These are phyloP conservation scores for Ampelocalamus luodianensis DNA, from an alignment of 176 grass and related monocot species.

Conservation along the genomic window DNA sequence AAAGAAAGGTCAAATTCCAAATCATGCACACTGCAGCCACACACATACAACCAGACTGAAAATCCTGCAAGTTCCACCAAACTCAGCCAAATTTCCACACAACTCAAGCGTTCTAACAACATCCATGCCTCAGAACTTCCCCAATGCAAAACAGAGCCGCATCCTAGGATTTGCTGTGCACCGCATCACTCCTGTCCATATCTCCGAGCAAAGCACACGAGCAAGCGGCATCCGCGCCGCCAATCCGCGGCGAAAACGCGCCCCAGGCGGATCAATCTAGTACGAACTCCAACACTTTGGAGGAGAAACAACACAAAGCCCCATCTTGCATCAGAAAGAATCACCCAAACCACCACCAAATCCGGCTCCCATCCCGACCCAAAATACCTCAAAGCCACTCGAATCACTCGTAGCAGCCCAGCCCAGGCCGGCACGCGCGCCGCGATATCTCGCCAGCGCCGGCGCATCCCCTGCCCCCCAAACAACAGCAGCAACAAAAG, in stretches of 20 bases:
- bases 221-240: not conserved
- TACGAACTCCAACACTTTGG: not conserved
- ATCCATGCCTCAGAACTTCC: not conserved
- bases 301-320: not conserved
- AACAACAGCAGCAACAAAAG: not conserved
- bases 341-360: constrained; percentile 2
- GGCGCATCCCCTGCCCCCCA: not conserved
- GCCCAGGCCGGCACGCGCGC: not conserved
- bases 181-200: not conserved
- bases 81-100: not conserved
- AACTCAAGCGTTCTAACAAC: not conserved
- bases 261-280: not conserved
- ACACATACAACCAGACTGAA: not conserved
- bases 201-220: not conserved
- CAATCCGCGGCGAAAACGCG: not conserved
- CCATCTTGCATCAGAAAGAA: not conserved
- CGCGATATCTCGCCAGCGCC: not conserved
- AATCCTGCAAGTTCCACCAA: not conserved
- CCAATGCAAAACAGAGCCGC: not conserved
- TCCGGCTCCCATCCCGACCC: not conserved
- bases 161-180: not conserved
- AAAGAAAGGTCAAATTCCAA: not conserved
- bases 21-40: not conserved
- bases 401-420: not conserved
- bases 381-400: not conserved